Percentiles rank a stretch among this genome's conserved stretches.
phyloP scores from a whole-genome alignment of 164 flowering plant genomes.

The Stephania yunnanensis region DNA sequence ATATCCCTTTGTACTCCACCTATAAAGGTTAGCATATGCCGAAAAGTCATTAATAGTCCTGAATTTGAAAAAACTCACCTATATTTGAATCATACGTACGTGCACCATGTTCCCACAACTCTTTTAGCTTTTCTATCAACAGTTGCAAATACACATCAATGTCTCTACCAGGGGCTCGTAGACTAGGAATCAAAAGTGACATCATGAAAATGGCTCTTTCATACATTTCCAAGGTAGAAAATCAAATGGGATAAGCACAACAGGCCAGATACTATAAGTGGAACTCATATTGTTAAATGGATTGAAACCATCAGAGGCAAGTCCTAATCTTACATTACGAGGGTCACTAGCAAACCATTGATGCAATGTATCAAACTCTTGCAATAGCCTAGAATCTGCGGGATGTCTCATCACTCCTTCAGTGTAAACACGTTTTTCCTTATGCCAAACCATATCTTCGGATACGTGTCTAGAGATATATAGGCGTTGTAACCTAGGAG shows the following conservation, averaged over 20 bases:
- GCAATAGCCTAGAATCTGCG: background rate
- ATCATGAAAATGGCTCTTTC: background rate
- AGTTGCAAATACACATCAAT: constrained; percentile 5
- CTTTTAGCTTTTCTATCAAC: constrained; percentile 1
- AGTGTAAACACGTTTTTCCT: too few relatives aligned
- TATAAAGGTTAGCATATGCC: background rate
- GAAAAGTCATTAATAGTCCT: background rate
- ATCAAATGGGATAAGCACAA: background rate
- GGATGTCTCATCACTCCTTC: background rate
- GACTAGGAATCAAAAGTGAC: background rate
- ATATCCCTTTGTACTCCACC: too few relatives aligned
- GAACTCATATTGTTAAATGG: too few relatives aligned
- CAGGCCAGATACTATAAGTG: too few relatives aligned
- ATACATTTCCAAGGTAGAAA: background rate
- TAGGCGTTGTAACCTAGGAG: background rate
- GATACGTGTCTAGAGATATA: background rate
- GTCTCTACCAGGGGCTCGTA: too few relatives aligned
- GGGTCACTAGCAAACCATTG: too few relatives aligned
- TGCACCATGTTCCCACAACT: constrained; percentile 5
- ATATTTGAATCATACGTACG: background rate
- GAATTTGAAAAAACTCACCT: background rate
- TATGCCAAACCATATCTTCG: background rate
- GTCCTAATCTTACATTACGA: too few relatives aligned
- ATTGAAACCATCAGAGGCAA: too few relatives aligned
- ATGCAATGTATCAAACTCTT: background rate